Conservation (phyloP, 2,329 filamentous ascomycete genomes). For the Paracoccidioides lutzii region DNA sequence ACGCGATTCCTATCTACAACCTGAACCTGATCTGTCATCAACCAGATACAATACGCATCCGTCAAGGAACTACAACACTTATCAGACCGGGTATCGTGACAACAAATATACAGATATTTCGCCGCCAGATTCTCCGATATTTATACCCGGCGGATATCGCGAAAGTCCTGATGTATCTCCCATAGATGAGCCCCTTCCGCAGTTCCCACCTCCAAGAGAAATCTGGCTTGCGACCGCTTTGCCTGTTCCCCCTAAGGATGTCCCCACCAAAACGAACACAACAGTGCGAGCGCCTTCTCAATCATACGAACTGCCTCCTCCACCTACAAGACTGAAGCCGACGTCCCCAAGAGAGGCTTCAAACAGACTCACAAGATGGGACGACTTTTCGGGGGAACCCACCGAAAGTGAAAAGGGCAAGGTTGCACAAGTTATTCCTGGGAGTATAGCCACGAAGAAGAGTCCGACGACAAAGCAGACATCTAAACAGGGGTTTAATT, state of each 20-base stretch:
- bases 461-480: conserved; percentile 16
- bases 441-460: conserved; percentile 19
- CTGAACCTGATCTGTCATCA: conserved; percentile 18
- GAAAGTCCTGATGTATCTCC: conserved; percentile 30
- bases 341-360: conserved; percentile 9
- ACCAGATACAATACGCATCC: conserved; percentile 8
- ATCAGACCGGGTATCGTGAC: conserved; percentile 7
- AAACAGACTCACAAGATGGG: conserved; percentile 37
- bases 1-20: conserved; percentile 25
- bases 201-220: conserved; percentile 10
- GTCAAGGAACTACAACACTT: conserved; percentile 1
- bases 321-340: conserved; percentile 10
- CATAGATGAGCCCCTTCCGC: conserved; percentile 20
- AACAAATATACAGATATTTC: conserved; percentile 29
- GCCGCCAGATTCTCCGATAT: conserved; percentile 32
- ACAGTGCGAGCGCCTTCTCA: conserved; percentile 13
- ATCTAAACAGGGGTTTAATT: conserved; percentile 17
- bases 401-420: conserved; percentile 45
- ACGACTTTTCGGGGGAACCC: conserved; percentile 54
- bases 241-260: conserved; percentile 18
- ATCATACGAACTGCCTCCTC: conserved; percentile 2
- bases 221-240: conserved; percentile 18
- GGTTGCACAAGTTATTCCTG: conserved; percentile 44
- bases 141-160: conserved; percentile 11
- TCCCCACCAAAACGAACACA: conserved; percentile 16